Percentiles rank a stretch among this genome's conserved stretches.
These are phyloP conservation scores for Alternaria burnsii DNA, from an alignment of 2,329 filamentous ascomycete genomes.

Conservation along the genomic window DNA sequence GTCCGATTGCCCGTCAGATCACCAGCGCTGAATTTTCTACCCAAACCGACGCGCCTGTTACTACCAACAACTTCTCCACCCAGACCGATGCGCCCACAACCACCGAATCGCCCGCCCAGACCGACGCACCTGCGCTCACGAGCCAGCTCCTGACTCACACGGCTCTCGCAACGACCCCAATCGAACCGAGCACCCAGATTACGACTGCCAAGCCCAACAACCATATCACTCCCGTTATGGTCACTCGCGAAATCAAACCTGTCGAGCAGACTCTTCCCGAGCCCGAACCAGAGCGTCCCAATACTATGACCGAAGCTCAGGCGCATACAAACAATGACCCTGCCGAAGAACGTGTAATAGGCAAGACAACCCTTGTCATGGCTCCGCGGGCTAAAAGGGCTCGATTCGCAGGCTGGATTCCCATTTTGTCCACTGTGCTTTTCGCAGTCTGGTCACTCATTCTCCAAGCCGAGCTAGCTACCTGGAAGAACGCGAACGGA, in stretches of 20 bases:
- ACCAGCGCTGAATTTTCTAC: constrained; percentile 1
- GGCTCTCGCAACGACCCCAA: constrained; percentile 4
- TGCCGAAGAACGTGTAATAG: neutral
- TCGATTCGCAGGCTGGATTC: constrained; percentile 1
- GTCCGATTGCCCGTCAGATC: constrained; percentile 6
- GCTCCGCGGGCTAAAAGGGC: constrained; percentile 4
- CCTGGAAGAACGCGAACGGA: constrained; percentile 24
- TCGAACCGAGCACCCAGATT: constrained; percentile 6
- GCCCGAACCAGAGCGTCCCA: neutral
- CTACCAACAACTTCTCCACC: constrained; percentile 2
- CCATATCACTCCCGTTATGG: constrained; percentile 6
- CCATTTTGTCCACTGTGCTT: constrained; percentile 6
- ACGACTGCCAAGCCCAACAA: neutral
- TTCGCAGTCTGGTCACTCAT: constrained; percentile 14
- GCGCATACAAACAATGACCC: neutral
- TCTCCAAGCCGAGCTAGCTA: constrained; percentile 16
- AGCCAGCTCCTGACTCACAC: constrained; percentile 1
- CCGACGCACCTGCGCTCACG: constrained; percentile 5
- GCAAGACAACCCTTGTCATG: neutral
- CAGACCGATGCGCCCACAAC: constrained; percentile 10
- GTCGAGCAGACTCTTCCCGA: constrained; percentile 1
- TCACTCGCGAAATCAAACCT: constrained; percentile 12
- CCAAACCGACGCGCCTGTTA: constrained; percentile 15
- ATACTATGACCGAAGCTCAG: constrained; percentile 9
- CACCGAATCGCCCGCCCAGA: neutral